Conservation (phyloP, 2,329 filamentous ascomycete genomes). For the Penicillium sp. region DNA sequence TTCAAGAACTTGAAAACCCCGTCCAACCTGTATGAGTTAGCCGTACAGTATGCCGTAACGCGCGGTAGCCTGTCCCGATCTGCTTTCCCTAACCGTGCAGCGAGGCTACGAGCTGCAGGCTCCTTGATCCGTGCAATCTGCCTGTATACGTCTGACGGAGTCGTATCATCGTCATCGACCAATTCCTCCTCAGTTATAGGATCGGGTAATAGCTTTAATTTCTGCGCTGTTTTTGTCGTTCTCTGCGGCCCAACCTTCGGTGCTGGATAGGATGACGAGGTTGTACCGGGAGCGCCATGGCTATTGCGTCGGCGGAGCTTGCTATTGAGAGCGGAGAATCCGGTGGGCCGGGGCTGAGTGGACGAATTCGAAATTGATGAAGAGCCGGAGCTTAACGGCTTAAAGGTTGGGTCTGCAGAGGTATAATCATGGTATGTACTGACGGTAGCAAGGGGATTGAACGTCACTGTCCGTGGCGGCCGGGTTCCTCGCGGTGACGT, state of each 20-base stretch:
- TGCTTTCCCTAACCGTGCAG: slow-evolving; percentile 88
- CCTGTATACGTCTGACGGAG: slow-evolving; percentile 92
- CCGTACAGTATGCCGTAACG: slow-evolving; percentile 96
- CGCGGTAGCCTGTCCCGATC: slow-evolving; percentile 85
- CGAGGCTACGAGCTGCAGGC: slow-evolving; percentile 87
- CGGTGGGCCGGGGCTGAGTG: slow-evolving; percentile 54
- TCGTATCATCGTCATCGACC: slow-evolving; percentile 78
- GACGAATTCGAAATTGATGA: slow-evolving; percentile 40
- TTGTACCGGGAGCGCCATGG: slow-evolving; percentile 64
- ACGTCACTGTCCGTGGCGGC: slow-evolving; percentile 51
- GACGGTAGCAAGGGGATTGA: slow-evolving; percentile 53
- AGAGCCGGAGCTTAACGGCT: slow-evolving; percentile 46
- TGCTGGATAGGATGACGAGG: slow-evolving; percentile 45
- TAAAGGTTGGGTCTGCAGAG: slow-evolving; percentile 46
- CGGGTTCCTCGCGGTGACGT: slow-evolving; percentile 46
- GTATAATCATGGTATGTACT: slow-evolving; percentile 49
- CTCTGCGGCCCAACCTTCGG: slow-evolving; percentile 90
- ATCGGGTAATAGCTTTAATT: slow-evolving; percentile 94
- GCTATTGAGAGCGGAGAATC: slow-evolving; percentile 81
- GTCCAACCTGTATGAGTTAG: slow-evolving; percentile 88
- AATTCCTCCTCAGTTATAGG: slow-evolving; percentile 82
- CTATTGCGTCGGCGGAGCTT: slow-evolving; percentile 87
- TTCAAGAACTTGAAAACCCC: slow-evolving; percentile 90
- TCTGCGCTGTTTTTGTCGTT: slow-evolving; percentile 94
- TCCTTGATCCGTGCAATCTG: slow-evolving; percentile 99